These are phyloP conservation scores for Candida khao-thaluensis DNA, from an alignment of 805 yeast genomes.

Conservation along the genomic window DNA sequence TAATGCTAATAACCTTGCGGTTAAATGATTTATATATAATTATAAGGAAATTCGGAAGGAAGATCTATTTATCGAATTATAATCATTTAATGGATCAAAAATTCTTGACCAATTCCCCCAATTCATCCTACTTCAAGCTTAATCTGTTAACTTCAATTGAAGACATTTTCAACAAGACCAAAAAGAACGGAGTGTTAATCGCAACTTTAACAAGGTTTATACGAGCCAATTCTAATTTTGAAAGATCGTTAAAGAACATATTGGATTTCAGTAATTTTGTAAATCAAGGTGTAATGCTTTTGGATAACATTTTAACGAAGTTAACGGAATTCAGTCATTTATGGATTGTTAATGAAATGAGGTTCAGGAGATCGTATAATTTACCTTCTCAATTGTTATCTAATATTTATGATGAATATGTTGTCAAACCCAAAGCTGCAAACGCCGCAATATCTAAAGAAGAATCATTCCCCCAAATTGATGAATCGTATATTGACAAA, in stretches of 20 bases:
- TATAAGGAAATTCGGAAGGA: slow-evolving; percentile 47
- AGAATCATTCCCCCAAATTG: slow-evolving; percentile 12
- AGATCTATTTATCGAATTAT: slow-evolving; percentile 44
- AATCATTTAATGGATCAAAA: slow-evolving; percentile 44
- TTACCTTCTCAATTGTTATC: slow-evolving; percentile 14
- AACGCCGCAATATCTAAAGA: not conserved
- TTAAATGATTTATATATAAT: slow-evolving; percentile 51
- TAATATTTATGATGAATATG: slow-evolving; percentile 5
- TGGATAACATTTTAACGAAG: slow-evolving; percentile 27
- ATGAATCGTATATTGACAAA: slow-evolving; percentile 11
- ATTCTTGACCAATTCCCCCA: slow-evolving; percentile 23
- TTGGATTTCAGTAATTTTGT: slow-evolving; percentile 42
- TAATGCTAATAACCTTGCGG: slow-evolving; percentile 45
- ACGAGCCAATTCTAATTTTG: slow-evolving; percentile 37
- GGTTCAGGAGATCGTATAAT: slow-evolving; percentile 37
- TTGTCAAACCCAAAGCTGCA: not conserved
- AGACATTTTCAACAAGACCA: slow-evolving; percentile 42
- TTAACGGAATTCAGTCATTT: slow-evolving; percentile 37
- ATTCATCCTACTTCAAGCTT: slow-evolving; percentile 29
- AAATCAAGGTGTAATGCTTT: slow-evolving; percentile 34
- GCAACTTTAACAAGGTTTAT: slow-evolving; percentile 49
- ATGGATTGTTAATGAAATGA: slow-evolving; percentile 45
- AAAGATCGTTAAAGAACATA: slow-evolving; percentile 34
- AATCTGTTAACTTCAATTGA: slow-evolving; percentile 28
- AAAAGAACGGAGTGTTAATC: slow-evolving; percentile 48